phyloP scores from a whole-genome alignment of 257 asterid species.

The Striga asiatica region DNA sequence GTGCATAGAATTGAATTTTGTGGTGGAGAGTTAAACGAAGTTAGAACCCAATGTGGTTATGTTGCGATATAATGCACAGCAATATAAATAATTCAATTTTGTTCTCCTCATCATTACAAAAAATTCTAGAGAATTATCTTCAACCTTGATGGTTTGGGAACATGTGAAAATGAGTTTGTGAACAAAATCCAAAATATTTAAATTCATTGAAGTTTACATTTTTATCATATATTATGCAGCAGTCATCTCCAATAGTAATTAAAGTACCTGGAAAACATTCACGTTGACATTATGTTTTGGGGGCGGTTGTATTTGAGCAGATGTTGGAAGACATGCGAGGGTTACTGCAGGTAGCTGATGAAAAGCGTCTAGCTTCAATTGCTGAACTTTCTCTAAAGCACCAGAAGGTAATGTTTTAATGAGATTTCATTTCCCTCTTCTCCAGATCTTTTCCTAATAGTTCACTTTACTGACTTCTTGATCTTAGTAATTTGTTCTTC shows the following conservation, averaged over 20 bases:
- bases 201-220: not conserved
- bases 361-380: constrained; percentile 60
- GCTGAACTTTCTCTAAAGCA: constrained; percentile 73
- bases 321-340: constrained; percentile 64
- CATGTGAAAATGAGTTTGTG: not conserved
- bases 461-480: constrained; percentile 1
- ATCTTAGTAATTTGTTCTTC: constrained; percentile 11
- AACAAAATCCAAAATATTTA: not conserved
- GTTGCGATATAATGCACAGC: not conserved
- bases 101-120: not conserved
- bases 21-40: too few relatives aligned
- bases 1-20: too few relatives aligned
- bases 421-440: constrained; percentile 13
- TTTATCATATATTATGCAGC: not conserved
- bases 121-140: not conserved
- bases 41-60: too few relatives aligned
- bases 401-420: constrained; percentile 53
- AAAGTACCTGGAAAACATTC: constrained; percentile 1
- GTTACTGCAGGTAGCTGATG: constrained; percentile 69
- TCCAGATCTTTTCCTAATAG: not conserved
- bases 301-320: constrained; percentile 35
- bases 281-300: constrained; percentile 7
- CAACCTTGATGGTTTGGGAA: not conserved
- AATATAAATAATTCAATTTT: not conserved
- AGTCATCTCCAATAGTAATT: constrained; percentile 6